phyloP scores from a whole-genome alignment of 305 asterid genomes.

The Fraxinus latifolia region DNA sequence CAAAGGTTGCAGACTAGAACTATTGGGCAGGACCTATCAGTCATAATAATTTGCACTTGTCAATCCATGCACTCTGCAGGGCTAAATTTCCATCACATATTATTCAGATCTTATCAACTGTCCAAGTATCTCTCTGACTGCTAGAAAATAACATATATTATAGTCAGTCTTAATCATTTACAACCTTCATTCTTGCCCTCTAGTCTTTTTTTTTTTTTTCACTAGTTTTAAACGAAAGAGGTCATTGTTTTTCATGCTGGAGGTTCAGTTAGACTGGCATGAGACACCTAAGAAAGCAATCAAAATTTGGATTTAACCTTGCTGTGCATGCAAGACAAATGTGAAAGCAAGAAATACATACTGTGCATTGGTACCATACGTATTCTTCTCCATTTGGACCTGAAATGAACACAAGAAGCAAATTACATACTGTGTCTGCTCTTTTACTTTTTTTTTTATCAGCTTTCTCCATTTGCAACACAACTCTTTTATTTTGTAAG shows the following conservation, averaged over 20 bases:
- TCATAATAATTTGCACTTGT: not conserved
- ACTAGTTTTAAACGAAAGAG: not conserved
- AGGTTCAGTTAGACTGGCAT: not conserved
- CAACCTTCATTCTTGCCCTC: not conserved
- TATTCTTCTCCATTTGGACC: constrained; percentile 74
- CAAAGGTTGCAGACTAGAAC: not conserved
- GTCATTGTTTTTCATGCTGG: not conserved
- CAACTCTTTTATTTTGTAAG: not conserved
- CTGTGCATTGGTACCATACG: constrained; percentile 83
- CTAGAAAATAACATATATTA: not conserved
- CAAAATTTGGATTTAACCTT: not conserved
- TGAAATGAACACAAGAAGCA: constrained; percentile 30
- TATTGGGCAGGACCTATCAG: not conserved
- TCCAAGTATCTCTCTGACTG: not conserved
- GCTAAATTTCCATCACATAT: not conserved
- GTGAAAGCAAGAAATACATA: constrained; percentile 28
- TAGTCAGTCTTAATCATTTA: not conserved
- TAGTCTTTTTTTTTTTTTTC: not conserved
- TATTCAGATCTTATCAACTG: not conserved
- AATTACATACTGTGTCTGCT: not conserved
- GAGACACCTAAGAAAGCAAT: not conserved
- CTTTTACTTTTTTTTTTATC: not conserved
- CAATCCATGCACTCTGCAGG: not conserved
- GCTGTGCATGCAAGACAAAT: not conserved
- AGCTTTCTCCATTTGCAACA: not conserved